phyloP scores from a whole-genome alignment of 2,329 filamentous ascomycete genomes.

The Hypoxylon rubiginosum region DNA sequence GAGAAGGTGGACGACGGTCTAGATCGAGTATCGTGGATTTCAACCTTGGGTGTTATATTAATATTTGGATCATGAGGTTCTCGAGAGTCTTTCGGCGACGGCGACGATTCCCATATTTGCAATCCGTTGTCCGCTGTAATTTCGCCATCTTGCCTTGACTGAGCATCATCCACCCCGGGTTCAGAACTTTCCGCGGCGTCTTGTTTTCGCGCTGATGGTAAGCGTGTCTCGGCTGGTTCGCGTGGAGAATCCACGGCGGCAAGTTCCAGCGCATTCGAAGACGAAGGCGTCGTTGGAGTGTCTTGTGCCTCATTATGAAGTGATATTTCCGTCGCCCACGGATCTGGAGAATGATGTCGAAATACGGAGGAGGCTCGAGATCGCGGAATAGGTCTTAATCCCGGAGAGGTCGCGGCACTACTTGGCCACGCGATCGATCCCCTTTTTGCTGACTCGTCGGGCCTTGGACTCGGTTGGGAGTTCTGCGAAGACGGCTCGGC shows the following conservation, averaged over 20 bases:
- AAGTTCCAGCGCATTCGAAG: slow-evolving; percentile 20
- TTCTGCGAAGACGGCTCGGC: slow-evolving; percentile 47
- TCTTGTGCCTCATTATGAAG: slow-evolving; percentile 40
- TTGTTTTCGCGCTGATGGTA: slow-evolving; percentile 3
- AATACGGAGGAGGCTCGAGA: slow-evolving; percentile 52
- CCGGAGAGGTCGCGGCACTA: slow-evolving; percentile 55
- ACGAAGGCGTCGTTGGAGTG: slow-evolving; percentile 16
- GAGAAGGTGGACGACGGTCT: slow-evolving; percentile 49
- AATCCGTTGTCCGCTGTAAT: background rate
- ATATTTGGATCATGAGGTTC: slow-evolving; percentile 16
- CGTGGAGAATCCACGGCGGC: slow-evolving; percentile 12
- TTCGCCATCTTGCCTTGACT: slow-evolving; percentile 2
- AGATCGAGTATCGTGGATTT: slow-evolving; percentile 43
- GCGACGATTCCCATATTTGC: slow-evolving; percentile 14
- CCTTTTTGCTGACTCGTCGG: slow-evolving; percentile 52
- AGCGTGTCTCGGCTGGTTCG: slow-evolving; percentile 11
- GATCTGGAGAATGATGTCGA: slow-evolving; percentile 58
- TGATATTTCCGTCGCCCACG: slow-evolving; percentile 57
- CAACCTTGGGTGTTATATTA: slow-evolving; percentile 26
- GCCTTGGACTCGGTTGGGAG: slow-evolving; percentile 50
- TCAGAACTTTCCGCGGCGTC: background rate
- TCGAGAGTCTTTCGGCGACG: background rate
- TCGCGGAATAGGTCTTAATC: slow-evolving; percentile 49
- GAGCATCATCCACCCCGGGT: background rate
- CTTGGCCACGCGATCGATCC: slow-evolving; percentile 58